Evolutionary conservation across 306 rosid species (phyloP), one percentile per base, ranked within the genome.

Genomic region (Vigna trinervia): DNA sequence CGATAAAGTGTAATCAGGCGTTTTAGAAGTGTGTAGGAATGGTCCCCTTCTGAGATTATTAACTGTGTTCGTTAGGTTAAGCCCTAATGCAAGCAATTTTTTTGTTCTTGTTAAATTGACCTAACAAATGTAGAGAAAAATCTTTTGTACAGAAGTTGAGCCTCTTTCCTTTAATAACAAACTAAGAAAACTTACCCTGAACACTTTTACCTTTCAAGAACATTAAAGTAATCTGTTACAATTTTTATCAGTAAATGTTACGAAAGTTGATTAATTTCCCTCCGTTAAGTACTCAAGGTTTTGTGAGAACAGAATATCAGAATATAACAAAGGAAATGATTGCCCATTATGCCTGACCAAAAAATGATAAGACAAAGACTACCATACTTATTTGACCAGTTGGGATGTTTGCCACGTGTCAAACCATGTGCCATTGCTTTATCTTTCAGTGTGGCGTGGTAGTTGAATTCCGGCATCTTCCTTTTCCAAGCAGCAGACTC

Each of bases 391-490:
- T 75, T 84, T 71, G 77, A 73, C 78, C 70, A 86, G 85, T 82
- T 32, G 82, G 47, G 80, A 86, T 57, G 70, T 54, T 38, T 83
- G 86, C 85, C 93, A 90, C 90, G 90, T 92, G 98, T 90, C 82
- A 3, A 17, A 23, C 15, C 78, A 73, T 74, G 53, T 13, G 30
- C 98, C 98, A 78, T 85, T 89, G 82, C 95, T 90, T 94, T 94
- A 90, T 87, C 91, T 84, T 85, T 90, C 84, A 59, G 77, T 67
- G 87, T 72, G 73, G 89, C 85, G 84, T 86, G 96, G 94, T 94
- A 90, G 91, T 89, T 83, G 87, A 84, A 89, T 84, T 89, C 91
- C 93, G 78, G 96, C 95, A 93, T 90, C 94, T 86, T 85, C 71
- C 80, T 87, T 87, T 90, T 81, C 80, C 85, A 80, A 51, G 62